phyloP scores from a whole-genome alignment of 768 basidiomycete species.

The Russula foetens region DNA sequence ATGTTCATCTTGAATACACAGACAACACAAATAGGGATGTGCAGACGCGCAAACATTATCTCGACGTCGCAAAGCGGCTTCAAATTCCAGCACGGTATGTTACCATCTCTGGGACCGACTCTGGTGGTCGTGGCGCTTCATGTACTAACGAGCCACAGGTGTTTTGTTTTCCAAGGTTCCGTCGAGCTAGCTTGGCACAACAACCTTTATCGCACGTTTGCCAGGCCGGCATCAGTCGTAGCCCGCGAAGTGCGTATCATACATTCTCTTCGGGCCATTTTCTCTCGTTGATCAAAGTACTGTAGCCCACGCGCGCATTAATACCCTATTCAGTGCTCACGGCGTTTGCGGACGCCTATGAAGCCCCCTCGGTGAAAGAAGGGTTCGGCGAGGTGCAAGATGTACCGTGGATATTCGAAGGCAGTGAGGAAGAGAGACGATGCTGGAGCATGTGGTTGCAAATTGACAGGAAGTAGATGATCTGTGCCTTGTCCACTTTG shows the following conservation, averaged over 20 bases:
- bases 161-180: constrained; percentile 68
- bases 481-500: neutral
- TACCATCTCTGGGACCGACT: neutral
- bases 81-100: constrained; percentile 48
- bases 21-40: constrained; percentile 90
- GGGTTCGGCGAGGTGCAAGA: constrained; percentile 71
- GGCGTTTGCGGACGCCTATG: constrained; percentile 49
- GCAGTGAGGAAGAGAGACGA: constrained; percentile 57
- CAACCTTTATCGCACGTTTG: constrained; percentile 78
- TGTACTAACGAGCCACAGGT: constrained; percentile 34
- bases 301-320: constrained; percentile 41
- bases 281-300: neutral
- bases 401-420: constrained; percentile 77
- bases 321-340: constrained; percentile 55
- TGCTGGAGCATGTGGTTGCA: constrained; percentile 86
- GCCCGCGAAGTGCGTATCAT: constrained; percentile 34
- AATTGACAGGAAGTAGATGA: constrained; percentile 54
- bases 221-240: constrained; percentile 40
- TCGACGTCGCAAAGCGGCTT: constrained; percentile 53
- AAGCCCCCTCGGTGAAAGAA: constrained; percentile 59
- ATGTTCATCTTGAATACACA: constrained; percentile 24
- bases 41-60: constrained; percentile 60
- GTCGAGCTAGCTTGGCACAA: constrained; percentile 90
- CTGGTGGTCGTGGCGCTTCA: neutral
- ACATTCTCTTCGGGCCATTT: neutral